Conservation (phyloP, 257 asterid genomes). For the Ilex aquifolium region DNA sequence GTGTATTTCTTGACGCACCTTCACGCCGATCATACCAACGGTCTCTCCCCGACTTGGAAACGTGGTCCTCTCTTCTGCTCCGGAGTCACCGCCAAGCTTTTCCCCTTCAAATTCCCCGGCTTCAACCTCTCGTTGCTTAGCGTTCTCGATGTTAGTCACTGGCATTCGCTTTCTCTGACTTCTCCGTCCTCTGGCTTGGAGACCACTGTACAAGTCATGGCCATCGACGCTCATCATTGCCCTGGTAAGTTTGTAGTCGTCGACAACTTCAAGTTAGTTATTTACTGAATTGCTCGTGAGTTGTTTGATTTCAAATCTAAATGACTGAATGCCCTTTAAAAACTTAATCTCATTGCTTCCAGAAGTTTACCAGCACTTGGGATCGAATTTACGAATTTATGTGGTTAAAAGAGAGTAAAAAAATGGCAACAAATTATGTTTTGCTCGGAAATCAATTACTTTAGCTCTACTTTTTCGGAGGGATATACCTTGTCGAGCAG, state of each 20-base stretch:
- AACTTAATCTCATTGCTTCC: too few relatives aligned
- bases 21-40: slow-evolving; percentile 80
- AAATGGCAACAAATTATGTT: too few relatives aligned
- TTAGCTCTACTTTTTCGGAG: too few relatives aligned
- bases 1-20: slow-evolving; percentile 88
- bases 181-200: slow-evolving; percentile 47
- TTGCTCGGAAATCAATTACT: too few relatives aligned
- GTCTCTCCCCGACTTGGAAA: slow-evolving; percentile 60
- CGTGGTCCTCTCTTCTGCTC: slow-evolving; percentile 80
- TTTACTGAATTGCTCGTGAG: not conserved
- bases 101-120: slow-evolving; percentile 62
- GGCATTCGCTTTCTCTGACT: slow-evolving; percentile 50
- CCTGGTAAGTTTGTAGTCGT: slow-evolving; percentile 33
- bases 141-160: slow-evolving; percentile 50
- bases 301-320: slow-evolving; percentile 32
- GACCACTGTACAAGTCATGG: slow-evolving; percentile 37
- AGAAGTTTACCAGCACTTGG: not conserved
- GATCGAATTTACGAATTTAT: too few relatives aligned
- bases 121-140: slow-evolving; percentile 72
- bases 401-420: too few relatives aligned
- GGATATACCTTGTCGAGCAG: too few relatives aligned
- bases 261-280: not conserved
- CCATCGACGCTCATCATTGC: slow-evolving; percentile 80
- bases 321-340: slow-evolving; percentile 6
- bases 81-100: slow-evolving; percentile 55